Evolutionary conservation across 768 basidiomycete species (phyloP).

Genomic region (Russula abietina): DNA sequence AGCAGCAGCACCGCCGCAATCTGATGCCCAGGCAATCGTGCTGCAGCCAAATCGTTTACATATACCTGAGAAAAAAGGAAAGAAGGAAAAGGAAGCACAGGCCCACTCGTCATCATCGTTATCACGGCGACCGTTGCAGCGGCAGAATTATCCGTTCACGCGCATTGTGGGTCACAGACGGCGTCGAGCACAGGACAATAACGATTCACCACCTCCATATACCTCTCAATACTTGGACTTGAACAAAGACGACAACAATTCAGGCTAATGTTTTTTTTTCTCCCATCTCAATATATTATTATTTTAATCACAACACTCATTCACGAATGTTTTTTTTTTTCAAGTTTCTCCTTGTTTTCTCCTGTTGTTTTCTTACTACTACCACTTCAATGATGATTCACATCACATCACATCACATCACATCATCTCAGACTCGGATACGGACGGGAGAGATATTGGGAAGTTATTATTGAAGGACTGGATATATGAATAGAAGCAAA

Average conservation of each 20-base stretch:
- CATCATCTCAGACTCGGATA: too few relatives aligned
- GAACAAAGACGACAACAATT: neutral
- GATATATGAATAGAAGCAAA: too few relatives aligned
- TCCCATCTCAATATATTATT: neutral
- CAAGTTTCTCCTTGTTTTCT: too few relatives aligned
- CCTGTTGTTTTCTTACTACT: too few relatives aligned
- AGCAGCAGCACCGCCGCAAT: neutral
- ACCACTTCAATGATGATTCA: too few relatives aligned
- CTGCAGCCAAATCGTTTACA: slow-evolving; percentile 7
- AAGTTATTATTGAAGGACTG: too few relatives aligned
- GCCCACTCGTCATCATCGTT: neutral
- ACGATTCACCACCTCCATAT: slow-evolving; percentile 9
- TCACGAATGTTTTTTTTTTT: too few relatives aligned
- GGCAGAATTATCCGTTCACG: neutral
- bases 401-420: too few relatives aligned
- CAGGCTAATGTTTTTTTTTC: neutral
- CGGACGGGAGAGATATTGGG: too few relatives aligned
- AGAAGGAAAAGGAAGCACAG: too few relatives aligned
- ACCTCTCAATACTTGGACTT: neutral
- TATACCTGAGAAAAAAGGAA: too few relatives aligned
- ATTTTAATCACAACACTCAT: neutral
- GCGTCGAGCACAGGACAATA: too few relatives aligned
- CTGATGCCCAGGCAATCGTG: neutral
- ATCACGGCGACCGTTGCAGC: neutral
- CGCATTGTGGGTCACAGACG: neutral